These are phyloP conservation scores for Cutaneotrichosporon cutaneum DNA, from an alignment of 1,284 basidiomycete species.

Conservation along the genomic window DNA sequence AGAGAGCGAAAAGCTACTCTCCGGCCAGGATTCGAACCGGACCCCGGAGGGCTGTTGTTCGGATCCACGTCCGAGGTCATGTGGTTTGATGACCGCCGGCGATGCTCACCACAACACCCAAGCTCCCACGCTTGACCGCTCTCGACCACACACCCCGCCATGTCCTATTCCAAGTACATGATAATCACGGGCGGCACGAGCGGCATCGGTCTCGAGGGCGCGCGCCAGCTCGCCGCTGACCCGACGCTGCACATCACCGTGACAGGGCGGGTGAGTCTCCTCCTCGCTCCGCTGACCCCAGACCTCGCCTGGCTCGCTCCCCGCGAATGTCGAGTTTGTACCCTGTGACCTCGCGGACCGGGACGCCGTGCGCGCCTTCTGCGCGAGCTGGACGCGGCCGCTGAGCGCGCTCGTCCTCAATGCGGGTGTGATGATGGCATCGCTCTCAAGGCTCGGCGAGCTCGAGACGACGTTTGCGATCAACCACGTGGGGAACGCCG, in stretches of 20 bases:
- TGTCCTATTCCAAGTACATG: conserved; percentile 5
- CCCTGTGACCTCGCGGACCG: conserved; percentile 14
- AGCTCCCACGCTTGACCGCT: neutral
- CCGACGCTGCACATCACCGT: conserved; percentile 28
- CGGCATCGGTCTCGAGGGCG: conserved; percentile 31
- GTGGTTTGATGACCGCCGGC: neutral
- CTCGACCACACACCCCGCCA: neutral
- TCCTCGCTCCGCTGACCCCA: neutral
- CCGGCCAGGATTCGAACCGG: no score
- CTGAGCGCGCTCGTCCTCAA: conserved; percentile 5
- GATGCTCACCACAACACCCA: neutral
- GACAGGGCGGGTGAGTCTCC: conserved; percentile 14
- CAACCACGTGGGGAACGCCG: conserved; percentile 30
- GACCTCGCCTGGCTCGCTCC: conserved; percentile 22
- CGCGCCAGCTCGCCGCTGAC: conserved; percentile 17
- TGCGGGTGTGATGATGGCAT: conserved; percentile 4
- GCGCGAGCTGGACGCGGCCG: conserved; percentile 5
- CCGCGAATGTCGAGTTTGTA: conserved; percentile 13
- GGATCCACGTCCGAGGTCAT: neutral
- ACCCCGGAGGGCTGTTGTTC: neutral
- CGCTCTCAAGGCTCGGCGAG: neutral
- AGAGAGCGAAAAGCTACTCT: no score
- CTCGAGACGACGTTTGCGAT: conserved; percentile 28
- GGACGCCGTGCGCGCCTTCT: conserved; percentile 6
- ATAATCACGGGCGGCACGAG: conserved; percentile 17